Conservation (phyloP, 129 eudicot species). For the Cynara cardunculus region DNA sequence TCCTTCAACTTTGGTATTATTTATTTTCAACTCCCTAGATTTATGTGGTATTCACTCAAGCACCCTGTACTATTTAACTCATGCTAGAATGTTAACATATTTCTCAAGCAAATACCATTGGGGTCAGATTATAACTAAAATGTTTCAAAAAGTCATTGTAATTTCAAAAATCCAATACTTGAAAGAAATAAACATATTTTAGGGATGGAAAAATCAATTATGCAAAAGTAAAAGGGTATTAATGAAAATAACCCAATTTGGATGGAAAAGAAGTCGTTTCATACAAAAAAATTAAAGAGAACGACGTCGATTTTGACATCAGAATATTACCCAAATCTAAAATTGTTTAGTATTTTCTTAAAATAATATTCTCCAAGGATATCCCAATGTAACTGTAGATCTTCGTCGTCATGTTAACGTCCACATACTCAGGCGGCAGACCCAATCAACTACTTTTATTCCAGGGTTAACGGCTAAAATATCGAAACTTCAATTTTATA, state of each 20-base stretch:
- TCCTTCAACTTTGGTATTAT: conserved; percentile 6
- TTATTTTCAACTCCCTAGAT: not conserved
- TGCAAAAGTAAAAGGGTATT: not conserved
- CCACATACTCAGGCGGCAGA: conserved; percentile 23
- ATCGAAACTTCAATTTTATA: not conserved
- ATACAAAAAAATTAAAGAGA: conserved; percentile 6
- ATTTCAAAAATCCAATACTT: not conserved
- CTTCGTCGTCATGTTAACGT: conserved; percentile 23
- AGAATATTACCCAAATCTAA: conserved; percentile 14
- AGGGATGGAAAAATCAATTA: not conserved
- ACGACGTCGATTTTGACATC: conserved; percentile 17
- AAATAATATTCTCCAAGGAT: conserved; percentile 31
- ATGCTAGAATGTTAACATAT: not conserved
- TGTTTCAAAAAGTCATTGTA: not conserved
- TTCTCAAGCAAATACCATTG: no score
- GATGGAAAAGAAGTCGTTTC: not conserved
- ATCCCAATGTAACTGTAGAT: conserved; percentile 16
- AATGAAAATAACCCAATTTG: not conserved
- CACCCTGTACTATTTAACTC: not conserved
- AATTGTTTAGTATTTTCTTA: not conserved
- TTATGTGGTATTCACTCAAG: not conserved
- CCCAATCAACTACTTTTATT: not conserved
- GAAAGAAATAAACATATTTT: not conserved
- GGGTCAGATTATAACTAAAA: no score
- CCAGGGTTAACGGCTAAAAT: not conserved